Evolutionary conservation across 768 basidiomycete species (phyloP).

Genomic region (Clavulina sp.): DNA sequence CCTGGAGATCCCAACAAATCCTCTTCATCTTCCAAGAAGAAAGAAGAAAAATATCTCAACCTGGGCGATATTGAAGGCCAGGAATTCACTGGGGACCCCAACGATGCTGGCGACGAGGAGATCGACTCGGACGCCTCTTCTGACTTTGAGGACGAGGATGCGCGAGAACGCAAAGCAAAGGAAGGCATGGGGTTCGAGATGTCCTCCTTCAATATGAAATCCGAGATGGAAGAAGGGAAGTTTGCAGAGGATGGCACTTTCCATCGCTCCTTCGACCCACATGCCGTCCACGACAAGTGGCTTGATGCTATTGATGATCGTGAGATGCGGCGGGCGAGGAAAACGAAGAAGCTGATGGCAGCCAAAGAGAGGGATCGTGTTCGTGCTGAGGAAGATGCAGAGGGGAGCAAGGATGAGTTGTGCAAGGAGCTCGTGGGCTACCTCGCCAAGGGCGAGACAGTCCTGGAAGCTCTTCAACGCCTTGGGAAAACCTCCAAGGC

Average conservation of each 20-base stretch:
- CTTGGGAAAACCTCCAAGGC: constrained; percentile 39
- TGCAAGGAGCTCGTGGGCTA: constrained; percentile 48
- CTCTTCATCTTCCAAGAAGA: constrained; percentile 19
- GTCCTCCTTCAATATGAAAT: constrained; percentile 96
- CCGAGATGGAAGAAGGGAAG: constrained; percentile 96
- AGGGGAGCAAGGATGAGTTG: constrained; percentile 45
- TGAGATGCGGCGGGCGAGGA: constrained; percentile 68
- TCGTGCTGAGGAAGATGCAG: constrained; percentile 51
- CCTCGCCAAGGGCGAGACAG: constrained; percentile 80
- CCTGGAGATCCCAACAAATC: constrained; percentile 26
- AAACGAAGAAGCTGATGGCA: constrained; percentile 58
- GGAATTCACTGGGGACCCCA: constrained; percentile 50
- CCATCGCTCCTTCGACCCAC: constrained; percentile 71
- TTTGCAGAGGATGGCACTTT: constrained; percentile 89
- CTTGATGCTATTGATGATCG: constrained; percentile 72
- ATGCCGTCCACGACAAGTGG: constrained; percentile 88
- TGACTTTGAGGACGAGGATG: constrained; percentile 57
- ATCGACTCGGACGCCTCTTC: constrained; percentile 16
- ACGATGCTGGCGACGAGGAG: constrained; percentile 18
- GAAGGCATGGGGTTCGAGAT: constrained; percentile 86
- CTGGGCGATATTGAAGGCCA: constrained; percentile 96
- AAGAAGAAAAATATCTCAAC: constrained; percentile 47
- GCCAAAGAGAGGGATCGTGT: constrained; percentile 50
- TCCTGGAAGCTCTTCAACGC: constrained; percentile 75
- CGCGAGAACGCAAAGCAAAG: constrained; percentile 54